Evolutionary conservation across 768 basidiomycete species (phyloP).

Genomic region (Fomitopsis pulvina): DNA sequence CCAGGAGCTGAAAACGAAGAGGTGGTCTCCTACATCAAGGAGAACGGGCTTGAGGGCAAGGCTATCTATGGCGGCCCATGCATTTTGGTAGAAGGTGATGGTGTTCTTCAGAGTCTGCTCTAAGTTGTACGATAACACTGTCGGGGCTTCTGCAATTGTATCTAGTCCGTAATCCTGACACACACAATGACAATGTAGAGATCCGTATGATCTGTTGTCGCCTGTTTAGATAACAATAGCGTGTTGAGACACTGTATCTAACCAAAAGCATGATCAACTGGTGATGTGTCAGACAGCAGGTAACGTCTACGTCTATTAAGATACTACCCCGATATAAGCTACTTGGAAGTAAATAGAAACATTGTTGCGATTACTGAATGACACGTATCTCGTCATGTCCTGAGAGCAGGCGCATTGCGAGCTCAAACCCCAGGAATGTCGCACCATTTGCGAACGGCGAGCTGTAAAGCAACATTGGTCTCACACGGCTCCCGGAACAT

Average conservation of each 20-base stretch:
- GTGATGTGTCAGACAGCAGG: too few relatives aligned
- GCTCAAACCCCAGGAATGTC: slow-evolving; percentile 93
- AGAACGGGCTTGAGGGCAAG: slow-evolving; percentile 53
- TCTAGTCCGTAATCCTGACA: too few relatives aligned
- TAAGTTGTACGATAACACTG: background rate
- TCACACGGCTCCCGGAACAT: background rate
- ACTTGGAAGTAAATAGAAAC: too few relatives aligned
- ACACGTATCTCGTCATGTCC: background rate
- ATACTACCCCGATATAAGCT: too few relatives aligned
- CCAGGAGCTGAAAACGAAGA: slow-evolving; percentile 74
- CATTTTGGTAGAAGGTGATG: slow-evolving; percentile 72
- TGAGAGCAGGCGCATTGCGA: slow-evolving; percentile 66
- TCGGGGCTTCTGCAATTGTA: too few relatives aligned
- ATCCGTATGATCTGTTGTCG: too few relatives aligned
- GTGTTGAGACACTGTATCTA: too few relatives aligned
- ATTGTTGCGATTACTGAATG: too few relatives aligned
- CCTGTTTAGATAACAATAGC: too few relatives aligned
- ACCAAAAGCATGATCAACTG: too few relatives aligned
- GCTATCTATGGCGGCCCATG: slow-evolving; percentile 85
- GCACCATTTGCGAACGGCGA: slow-evolving; percentile 96
- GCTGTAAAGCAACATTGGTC: slow-evolving; percentile 33
- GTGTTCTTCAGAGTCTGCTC: slow-evolving; percentile 25
- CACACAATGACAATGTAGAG: too few relatives aligned
- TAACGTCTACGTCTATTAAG: too few relatives aligned
- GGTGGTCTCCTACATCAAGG: slow-evolving; percentile 59